Evolutionary conservation across 495 filamentous ascomycete species (phyloP).

Genomic region (Penicillium dipodomyicola): DNA sequence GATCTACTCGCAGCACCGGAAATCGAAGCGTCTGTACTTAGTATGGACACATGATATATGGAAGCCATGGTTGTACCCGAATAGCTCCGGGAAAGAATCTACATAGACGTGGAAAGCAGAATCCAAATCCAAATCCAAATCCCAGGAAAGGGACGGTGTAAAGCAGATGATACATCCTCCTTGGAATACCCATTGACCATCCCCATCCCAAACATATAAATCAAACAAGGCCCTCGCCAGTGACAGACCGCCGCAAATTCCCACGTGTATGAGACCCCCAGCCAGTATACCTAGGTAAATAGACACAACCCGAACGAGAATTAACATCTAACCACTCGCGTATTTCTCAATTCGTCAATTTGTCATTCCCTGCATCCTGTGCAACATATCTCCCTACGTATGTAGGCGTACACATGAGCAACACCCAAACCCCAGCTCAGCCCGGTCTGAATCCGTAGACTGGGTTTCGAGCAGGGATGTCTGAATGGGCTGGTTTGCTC

Average conservation of each 20-base stretch:
- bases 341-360: neutral
- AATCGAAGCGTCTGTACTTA: neutral
- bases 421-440: neutral
- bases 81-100: neutral
- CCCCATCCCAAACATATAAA: too few species aligned
- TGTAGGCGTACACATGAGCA: constrained; percentile 2
- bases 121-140: too few species aligned
- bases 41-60: neutral
- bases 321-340: neutral
- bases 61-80: neutral
- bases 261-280: neutral
- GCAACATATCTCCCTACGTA: neutral
- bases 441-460: neutral
- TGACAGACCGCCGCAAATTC: too few species aligned
- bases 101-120: neutral
- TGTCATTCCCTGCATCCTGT: neutral
- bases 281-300: neutral
- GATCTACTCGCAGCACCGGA: neutral
- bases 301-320: neutral
- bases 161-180: too few species aligned
- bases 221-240: too few species aligned
- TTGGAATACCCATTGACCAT: too few species aligned
- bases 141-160: neutral
- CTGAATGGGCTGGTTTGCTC: neutral
- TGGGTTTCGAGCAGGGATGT: neutral